Base-by-base conservation (phyloP, 352 stramenopile genomes). In the Peronosclerospora sorghi region DNA sequence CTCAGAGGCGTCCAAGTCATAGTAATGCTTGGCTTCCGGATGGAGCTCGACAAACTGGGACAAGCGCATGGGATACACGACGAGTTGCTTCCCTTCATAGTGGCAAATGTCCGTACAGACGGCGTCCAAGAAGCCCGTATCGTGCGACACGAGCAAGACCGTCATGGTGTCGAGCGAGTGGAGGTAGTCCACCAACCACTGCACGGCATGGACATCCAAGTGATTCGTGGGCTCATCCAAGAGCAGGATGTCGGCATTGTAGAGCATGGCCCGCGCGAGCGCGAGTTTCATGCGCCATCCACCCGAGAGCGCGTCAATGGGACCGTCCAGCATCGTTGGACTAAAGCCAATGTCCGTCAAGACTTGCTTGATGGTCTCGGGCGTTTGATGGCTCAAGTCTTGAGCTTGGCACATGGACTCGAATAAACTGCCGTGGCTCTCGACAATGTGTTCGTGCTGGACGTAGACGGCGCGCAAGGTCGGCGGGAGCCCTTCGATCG, bases 251-350 rank as follows among this genome's bases (percentile, higher is more conserved):
- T 98, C 93, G 9, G 95, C 90, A 40, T 96, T 95, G 64, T 97
- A 82, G 30, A 88, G 57, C 90, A 97, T 98, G 17, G 85, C 88
- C 64, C 88, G 83, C 7, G 88, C 86, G 32, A 98, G 70, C 21
- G 90, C 90, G 24, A 98, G 83, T 73, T 98, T 98, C 95, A 98
- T 98, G 62, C 91, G 81, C 94, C 91, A 98, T 42, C 94, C 95
- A 46, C 95, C 95, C 37, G 75, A 96, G 18, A 98, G 70, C 36
- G 74, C 93, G 10, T 91, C 94, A 39, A 97, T 96, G 20, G 89
- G 74, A 44, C 95, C 85, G 41, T 95, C 81, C 7, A 95, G 74
- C 73, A 97, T 96, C 45, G 73, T 79, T 39, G 92, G 91, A 0
- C 79, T 94, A 51, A 98, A 98, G 38, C 94, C 92, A 49, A 97